Evolutionary conservation across 2,329 filamentous ascomycete genomes (phyloP).

Genomic region (Huntiella moniliformis): DNA sequence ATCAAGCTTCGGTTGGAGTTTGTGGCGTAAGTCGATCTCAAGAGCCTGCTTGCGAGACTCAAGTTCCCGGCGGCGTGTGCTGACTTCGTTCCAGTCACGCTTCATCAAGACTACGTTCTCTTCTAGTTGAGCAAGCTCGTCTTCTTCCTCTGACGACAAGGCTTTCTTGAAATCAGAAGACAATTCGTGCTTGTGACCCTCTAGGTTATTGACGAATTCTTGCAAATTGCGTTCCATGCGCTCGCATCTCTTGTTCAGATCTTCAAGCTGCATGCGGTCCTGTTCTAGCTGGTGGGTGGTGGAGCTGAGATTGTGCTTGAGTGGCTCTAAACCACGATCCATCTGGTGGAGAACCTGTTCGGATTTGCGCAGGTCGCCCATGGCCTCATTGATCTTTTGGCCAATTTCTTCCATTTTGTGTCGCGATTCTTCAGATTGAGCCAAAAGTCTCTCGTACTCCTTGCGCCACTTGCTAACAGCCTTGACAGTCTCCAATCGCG

Average conservation of each 20-base stretch:
- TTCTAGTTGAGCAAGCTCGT: conserved; percentile 54
- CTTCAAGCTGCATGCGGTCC: conserved; percentile 53
- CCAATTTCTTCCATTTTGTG: conserved; percentile 59
- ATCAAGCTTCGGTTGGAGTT: conserved; percentile 70
- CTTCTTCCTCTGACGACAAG: conserved; percentile 64
- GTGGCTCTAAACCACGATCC: conserved; percentile 63
- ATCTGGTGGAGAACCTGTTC: conserved; percentile 61
- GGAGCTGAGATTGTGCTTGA: conserved; percentile 56
- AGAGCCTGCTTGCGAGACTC: conserved; percentile 67
- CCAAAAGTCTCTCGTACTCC: conserved; percentile 49
- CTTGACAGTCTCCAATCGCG: conserved; percentile 69
- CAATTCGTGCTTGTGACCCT: conserved; percentile 62
- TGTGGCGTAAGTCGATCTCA: conserved; percentile 76
- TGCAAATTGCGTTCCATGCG: conserved; percentile 59
- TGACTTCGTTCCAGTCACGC: conserved; percentile 57
- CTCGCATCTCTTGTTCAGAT: conserved; percentile 43
- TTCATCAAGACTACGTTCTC: conserved; percentile 53
- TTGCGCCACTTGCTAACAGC: conserved; percentile 55
- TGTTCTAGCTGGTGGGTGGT: conserved; percentile 60
- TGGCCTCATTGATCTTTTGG: conserved; percentile 74
- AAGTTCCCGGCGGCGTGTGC: conserved; percentile 52
- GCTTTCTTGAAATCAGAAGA: conserved; percentile 82
- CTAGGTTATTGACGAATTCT: conserved; percentile 54
- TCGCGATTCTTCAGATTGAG: conserved; percentile 46
- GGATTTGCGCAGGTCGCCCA: conserved; percentile 65